Base-by-base conservation (phyloP, 495 filamentous ascomycete species). In the Trichoderma orchidacearum region DNA sequence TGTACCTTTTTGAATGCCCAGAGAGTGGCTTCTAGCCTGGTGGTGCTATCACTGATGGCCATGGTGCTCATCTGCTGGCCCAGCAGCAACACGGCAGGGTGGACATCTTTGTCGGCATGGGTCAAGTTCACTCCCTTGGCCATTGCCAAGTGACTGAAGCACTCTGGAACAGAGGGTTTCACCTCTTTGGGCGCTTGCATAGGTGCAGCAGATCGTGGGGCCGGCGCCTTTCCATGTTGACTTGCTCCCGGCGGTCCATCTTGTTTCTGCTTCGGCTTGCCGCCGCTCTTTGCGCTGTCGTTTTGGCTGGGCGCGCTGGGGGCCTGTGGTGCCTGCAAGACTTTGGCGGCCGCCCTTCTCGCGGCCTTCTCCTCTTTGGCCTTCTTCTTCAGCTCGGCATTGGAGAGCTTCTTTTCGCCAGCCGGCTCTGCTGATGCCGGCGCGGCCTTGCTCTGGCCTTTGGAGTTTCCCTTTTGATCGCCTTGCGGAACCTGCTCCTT, bases 11-110 rank as follows among this genome's bases (percentile, higher is more conserved):
- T 93, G 64, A 98, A 95, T 5, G 87, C 90, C 58, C 93, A 70
- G 50, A 98, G 66, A 55, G 88, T 96, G 15, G 89, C 87, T 56
- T 95, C 83, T 62, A 92, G 87, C 52, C 93, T 81, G 15, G 89
- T 86, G 65, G 85, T 95, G 64, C 89, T 94, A 36, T 95, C 94
- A 60, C 87, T 91, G 51, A 98, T 80, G 5, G 83, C 79, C 70
- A 95, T 96, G 55, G 84, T 86, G 61, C 86, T 85, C 77, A 96
- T 89, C 69, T 97, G 89, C 62, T 96, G 77, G 1, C 92, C 93
- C 23, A 96, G 71, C 0, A 87, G 82, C 57, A 95, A 70, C 8
- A 97, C 84, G 0, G 89, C 83, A 2, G 90, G 90, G 64, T 98
- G 90, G 18, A 98, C 85, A 63, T 96, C 91, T 65, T 92, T 93